Conservation (phyloP, 352 stramenopile species). For the Globisporangium mamillatum region DNA sequence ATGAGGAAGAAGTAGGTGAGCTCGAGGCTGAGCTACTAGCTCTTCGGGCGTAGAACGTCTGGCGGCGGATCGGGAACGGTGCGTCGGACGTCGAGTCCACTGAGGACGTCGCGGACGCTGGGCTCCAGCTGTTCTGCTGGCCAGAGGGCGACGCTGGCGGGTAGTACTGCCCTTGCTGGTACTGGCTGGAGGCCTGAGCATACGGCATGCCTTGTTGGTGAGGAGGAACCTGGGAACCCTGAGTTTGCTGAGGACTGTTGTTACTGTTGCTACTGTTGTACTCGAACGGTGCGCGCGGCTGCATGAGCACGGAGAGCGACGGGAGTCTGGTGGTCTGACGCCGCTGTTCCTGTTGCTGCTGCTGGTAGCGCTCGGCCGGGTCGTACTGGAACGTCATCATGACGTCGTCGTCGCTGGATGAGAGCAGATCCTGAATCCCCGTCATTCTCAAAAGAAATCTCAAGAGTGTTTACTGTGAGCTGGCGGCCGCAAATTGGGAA, state of each 20-base stretch:
- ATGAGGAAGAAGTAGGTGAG: background rate
- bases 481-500: background rate
- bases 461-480: background rate
- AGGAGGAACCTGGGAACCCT: background rate
- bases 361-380: conserved; percentile 12
- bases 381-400: conserved; percentile 15
- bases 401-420: conserved; percentile 10
- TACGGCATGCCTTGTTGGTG: background rate
- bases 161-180: conserved; percentile 2
- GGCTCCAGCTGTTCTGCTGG: conserved; percentile 6
- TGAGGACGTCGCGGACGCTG: conserved; percentile 12
- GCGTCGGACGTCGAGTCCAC: conserved; percentile 4
- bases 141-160: conserved; percentile 5
- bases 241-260: background rate
- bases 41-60: conserved; percentile 12
- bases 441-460: background rate
- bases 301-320: conserved; percentile 21
- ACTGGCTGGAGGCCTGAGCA: background rate
- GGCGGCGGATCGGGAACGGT: conserved; percentile 14
- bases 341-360: conserved; percentile 2
- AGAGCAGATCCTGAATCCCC: conserved; percentile 17
- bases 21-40: background rate
- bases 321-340: background rate
- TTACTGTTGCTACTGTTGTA: background rate
- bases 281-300: conserved; percentile 3